Conservation (phyloP, 768 basidiomycete species). For the Auricularia sp. region DNA sequence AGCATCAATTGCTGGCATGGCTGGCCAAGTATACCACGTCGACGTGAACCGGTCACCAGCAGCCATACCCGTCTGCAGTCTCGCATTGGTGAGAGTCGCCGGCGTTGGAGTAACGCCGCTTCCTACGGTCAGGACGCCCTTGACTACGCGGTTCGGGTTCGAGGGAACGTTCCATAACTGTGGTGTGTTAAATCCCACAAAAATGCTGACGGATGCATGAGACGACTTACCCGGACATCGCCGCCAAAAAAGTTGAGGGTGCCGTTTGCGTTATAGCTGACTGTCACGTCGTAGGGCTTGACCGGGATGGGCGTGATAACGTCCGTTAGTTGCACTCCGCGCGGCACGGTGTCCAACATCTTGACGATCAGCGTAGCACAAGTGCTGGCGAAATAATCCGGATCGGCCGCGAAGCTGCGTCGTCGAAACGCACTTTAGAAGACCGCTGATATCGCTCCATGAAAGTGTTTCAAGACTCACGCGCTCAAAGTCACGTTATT, state of each 20-base stretch:
- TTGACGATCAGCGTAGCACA: slow-evolving; percentile 32
- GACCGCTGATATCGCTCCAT: neutral
- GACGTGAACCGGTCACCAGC: neutral
- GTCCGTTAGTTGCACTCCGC: slow-evolving; percentile 33
- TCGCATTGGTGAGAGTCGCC: neutral
- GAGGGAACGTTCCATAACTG: neutral
- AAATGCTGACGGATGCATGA: neutral
- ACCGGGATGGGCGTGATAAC: slow-evolving; percentile 23
- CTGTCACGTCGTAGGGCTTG: neutral
- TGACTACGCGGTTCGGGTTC: neutral
- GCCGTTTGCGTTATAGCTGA: neutral
- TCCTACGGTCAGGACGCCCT: neutral
- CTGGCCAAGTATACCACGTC: neutral
- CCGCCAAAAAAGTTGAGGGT: neutral
- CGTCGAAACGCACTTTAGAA: neutral
- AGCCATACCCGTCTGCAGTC: neutral
- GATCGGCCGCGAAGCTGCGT: slow-evolving; percentile 18
- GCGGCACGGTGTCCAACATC: slow-evolving; percentile 42
- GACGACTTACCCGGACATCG: neutral
- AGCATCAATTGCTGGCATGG: neutral
- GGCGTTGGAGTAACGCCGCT: neutral
- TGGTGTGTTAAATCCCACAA: neutral
- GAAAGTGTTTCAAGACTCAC: slow-evolving; percentile 11
- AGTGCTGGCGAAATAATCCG: slow-evolving; percentile 25
- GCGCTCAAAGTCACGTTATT: slow-evolving; percentile 31